These are phyloP conservation scores for Ceratorhiza oryzae-sativae DNA, from an alignment of 1,284 basidiomycete species.

Conservation along the genomic window DNA sequence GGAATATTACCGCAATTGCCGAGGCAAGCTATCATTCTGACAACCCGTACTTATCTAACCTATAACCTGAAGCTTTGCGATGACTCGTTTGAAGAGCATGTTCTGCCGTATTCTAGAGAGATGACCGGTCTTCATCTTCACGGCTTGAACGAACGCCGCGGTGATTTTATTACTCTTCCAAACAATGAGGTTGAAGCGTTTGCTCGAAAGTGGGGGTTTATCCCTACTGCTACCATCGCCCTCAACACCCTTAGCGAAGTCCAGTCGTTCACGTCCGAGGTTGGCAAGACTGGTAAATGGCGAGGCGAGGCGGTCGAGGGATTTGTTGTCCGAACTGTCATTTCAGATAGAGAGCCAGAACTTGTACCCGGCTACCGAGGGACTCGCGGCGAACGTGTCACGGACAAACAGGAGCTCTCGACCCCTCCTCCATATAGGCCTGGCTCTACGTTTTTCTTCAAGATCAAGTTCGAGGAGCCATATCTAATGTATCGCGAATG, in stretches of 20 bases:
- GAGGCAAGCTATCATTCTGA: constrained; percentile 65
- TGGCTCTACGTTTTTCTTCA: constrained; percentile 96
- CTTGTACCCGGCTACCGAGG: constrained; percentile 50
- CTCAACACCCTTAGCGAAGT: constrained; percentile 75
- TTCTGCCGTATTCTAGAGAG: constrained; percentile 81
- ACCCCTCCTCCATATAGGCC: constrained; percentile 66
- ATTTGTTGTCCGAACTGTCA: constrained; percentile 89
- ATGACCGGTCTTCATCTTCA: constrained; percentile 94
- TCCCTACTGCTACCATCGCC: constrained; percentile 72
- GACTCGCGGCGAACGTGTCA: constrained; percentile 47
- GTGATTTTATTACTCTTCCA: constrained; percentile 76
- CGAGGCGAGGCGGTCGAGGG: constrained; percentile 90
- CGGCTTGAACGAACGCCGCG: constrained; percentile 81
- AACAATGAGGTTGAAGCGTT: constrained; percentile 77
- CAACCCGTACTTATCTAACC: not conserved
- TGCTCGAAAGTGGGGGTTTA: constrained; percentile 91
- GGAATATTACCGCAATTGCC: constrained; percentile 88
- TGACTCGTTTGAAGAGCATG: constrained; percentile 97
- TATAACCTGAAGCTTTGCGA: constrained; percentile 79
- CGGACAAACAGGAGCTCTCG: constrained; percentile 26
- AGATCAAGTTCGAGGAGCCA: constrained; percentile 98
- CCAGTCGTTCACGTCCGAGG: constrained; percentile 71
- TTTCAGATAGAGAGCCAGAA: constrained; percentile 51
- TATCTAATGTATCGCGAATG: constrained; percentile 99
- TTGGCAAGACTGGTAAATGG: constrained; percentile 78